Evolutionary conservation across 441 rosid genomes (phyloP), one percentile per base, ranked within the genome.

Genomic region (Eutrema salsugineum): DNA sequence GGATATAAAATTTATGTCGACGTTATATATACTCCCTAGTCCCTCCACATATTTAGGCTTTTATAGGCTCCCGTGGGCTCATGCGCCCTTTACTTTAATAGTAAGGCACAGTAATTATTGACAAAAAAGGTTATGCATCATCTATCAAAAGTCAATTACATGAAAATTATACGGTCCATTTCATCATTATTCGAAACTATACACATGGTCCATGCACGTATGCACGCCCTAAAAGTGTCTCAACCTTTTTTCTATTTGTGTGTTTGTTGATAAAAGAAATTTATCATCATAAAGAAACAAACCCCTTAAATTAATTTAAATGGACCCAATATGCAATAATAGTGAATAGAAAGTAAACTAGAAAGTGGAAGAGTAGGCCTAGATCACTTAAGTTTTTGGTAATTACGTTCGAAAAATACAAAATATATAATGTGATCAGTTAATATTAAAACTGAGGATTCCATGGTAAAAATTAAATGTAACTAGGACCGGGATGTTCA

Each of bases 401-500:
- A 8, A n/a, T n/a, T n/a, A n/a, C n/a, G 50, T 33, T 33, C 14
- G 16, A 46, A 63, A 61, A 14, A 66, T 24, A 30, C 16, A 46
- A 38, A 63, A 15, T 43, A 63, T 56, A 30, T 39, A 56, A 54
- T 55, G 17, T 39, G 53, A 48, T 73, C 28, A 32, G 11, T 11
- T 27, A 16, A 24, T 32, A 53, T 14, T 39, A 35, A n/a, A 24
- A 51, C 6, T 76, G 22, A 62, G 19, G 9, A 55, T 15, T 16
- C n/a, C 33, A 43, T 15, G 35, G 50, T 66, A 4, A 49, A 33
- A 28, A n/a, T n/a, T n/a, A n/a, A n/a, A 17, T 61, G 28, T 56
- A 32, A 66, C 19, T 66, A 89, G 97, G 97, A 40, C 97, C 95
- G 1, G 97, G 97, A 11, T 91, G 97, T 74, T 91, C 97, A 35